Conservation (phyloP, 75 land plant species). For the Chamaecyparis obtusa region DNA sequence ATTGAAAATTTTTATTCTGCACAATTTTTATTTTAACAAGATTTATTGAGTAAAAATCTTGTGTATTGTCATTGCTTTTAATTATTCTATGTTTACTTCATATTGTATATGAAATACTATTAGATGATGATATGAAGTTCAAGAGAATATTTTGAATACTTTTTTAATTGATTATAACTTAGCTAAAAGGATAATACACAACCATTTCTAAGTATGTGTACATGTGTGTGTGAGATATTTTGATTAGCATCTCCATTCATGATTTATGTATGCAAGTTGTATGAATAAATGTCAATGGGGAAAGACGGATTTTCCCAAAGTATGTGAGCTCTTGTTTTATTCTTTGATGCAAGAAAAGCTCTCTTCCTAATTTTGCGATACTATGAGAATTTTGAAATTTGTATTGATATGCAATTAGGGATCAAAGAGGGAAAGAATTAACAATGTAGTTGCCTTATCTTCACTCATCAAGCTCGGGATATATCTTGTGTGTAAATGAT, state of each 20-base stretch:
- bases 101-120: too few species aligned
- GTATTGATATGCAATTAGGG: constrained; percentile 34
- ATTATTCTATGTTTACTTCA: too few species aligned
- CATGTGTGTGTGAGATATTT: background rate
- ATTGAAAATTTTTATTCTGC: too few species aligned
- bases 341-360: constrained; percentile 40
- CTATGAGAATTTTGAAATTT: constrained; percentile 49
- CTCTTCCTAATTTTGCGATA: constrained; percentile 47
- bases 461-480: constrained; percentile 29
- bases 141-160: background rate
- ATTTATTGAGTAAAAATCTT: too few species aligned
- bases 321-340: constrained; percentile 57
- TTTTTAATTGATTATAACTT: background rate
- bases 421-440: constrained; percentile 11
- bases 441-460: constrained; percentile 27
- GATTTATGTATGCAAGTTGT: constrained; percentile 28
- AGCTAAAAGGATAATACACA: background rate
- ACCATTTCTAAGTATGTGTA: background rate
- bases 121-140: too few species aligned
- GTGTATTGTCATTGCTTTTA: too few species aligned
- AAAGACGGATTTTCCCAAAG: constrained; percentile 40
- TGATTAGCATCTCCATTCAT: background rate
- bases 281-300: constrained; percentile 54
- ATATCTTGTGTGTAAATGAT: too few species aligned
- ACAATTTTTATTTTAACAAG: too few species aligned